A percentile compares a stretch with the other conserved stretches of the same genome.
These are phyloP conservation scores for Lasiodiplodia sp. DNA, from an alignment of 2,329 filamentous ascomycete genomes.

Conservation along the genomic window DNA sequence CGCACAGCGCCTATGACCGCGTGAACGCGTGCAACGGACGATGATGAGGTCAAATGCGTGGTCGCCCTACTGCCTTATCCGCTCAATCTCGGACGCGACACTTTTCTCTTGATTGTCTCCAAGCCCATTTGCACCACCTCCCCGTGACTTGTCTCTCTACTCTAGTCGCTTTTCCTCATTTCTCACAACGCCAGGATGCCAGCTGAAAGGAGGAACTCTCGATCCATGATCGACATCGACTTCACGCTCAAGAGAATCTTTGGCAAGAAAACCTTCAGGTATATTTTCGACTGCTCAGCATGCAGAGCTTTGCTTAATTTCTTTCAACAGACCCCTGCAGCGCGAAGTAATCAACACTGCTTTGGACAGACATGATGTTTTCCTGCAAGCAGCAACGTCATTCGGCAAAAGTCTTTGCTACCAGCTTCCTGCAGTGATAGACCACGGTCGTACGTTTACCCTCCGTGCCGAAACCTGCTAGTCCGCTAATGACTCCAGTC, in stretches of 20 bases:
- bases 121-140: not conserved
- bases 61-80: not conserved
- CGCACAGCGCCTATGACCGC: not conserved
- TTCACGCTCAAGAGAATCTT: constrained; percentile 79
- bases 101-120: not conserved
- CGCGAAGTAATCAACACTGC: constrained; percentile 86
- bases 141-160: not conserved
- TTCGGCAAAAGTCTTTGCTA: constrained; percentile 96
- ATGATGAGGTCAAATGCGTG: not conserved
- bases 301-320: constrained; percentile 6
- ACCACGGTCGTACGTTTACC: constrained; percentile 74
- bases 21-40: not conserved
- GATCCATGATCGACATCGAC: constrained; percentile 66
- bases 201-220: constrained; percentile 37
- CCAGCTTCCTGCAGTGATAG: constrained; percentile 87
- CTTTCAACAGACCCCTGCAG: constrained; percentile 72
- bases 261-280: constrained; percentile 77
- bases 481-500: constrained; percentile 58
- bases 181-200: constrained; percentile 37
- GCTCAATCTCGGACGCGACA: not conserved
- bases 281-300: constrained; percentile 17
- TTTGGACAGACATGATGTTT: constrained; percentile 85
- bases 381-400: constrained; percentile 86
- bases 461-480: not conserved
- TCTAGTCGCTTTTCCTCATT: too few species aligned